These are phyloP conservation scores for Phytopythium sindhum DNA, from an alignment of 352 stramenopile genomes.

Conservation along the genomic window DNA sequence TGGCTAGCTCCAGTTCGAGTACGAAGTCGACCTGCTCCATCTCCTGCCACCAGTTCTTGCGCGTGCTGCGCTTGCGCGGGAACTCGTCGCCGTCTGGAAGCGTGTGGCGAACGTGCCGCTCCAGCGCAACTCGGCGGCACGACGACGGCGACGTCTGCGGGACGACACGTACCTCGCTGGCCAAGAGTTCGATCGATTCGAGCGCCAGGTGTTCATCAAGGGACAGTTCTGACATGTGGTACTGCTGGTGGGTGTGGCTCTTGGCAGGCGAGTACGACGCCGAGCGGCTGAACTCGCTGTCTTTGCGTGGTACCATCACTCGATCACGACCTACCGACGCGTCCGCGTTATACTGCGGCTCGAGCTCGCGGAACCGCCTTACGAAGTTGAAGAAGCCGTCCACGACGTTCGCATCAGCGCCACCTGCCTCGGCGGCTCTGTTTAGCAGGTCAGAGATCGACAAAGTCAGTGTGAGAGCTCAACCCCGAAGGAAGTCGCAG, in stretches of 20 bases:
- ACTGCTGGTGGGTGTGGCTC: neutral
- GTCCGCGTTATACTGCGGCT: neutral
- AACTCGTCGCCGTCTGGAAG: slow-evolving; percentile 17
- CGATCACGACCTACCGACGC: neutral
- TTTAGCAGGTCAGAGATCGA: neutral
- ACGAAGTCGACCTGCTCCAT: slow-evolving; percentile 13
- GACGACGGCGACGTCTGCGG: slow-evolving; percentile 16
- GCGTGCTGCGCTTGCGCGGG: slow-evolving; percentile 29
- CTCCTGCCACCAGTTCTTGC: slow-evolving; percentile 33
- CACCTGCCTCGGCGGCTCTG: neutral
- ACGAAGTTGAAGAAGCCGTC: slow-evolving; percentile 69
- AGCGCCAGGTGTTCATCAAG: neutral
- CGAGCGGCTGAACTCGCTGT: neutral
- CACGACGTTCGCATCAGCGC: slow-evolving; percentile 20
- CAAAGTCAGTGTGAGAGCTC: neutral
- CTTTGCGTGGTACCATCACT: neutral
- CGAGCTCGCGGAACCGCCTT: slow-evolving; percentile 30
- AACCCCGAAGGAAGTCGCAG: neutral
- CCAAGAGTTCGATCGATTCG: neutral
- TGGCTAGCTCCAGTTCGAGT: neutral
- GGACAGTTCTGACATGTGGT: neutral
- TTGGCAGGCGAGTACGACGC: neutral
- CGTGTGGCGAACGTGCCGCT: slow-evolving; percentile 24
- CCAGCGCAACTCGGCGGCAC: slow-evolving; percentile 19
- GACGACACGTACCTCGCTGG: neutral